phyloP scores from a whole-genome alignment of 192 early-diverging fungal species.

The Podila horticola region DNA sequence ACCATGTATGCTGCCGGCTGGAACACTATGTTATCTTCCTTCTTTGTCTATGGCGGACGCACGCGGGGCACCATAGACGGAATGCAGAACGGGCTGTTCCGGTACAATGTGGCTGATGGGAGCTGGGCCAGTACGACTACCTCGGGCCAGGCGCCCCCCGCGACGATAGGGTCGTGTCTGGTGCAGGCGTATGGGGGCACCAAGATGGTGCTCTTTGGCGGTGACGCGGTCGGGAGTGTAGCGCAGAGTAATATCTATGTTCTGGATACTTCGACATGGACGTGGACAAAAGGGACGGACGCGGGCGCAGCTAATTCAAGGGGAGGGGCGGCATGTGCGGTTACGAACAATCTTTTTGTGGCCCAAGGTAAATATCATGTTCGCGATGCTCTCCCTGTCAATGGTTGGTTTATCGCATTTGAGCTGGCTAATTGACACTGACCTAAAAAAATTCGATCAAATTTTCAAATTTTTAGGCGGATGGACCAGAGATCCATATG shows the following conservation, averaged over 20 bases:
- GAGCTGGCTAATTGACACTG: too few relatives aligned
- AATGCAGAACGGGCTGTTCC: background rate
- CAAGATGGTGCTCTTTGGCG: constrained; percentile 7
- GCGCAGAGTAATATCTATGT: background rate
- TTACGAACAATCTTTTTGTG: background rate
- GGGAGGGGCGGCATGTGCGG: background rate
- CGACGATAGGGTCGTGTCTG: background rate
- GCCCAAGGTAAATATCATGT: constrained; percentile 3
- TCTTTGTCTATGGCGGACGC: background rate
- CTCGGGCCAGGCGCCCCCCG: background rate
- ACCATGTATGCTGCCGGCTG: background rate
- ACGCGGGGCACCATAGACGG: background rate
- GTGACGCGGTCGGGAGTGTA: background rate
- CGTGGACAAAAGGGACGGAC: background rate
- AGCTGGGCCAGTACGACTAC: background rate
- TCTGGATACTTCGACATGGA: background rate
- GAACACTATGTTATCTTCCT: background rate
- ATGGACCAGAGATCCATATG: background rate
- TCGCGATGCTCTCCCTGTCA: too few relatives aligned
- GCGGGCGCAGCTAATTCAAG: background rate
- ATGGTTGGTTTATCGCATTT: too few relatives aligned
- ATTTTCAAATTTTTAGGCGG: background rate
- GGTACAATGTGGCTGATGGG: background rate
- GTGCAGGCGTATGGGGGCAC: background rate
- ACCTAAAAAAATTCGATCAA: too few relatives aligned